These are phyloP conservation scores for Polyporus tsugae DNA, from an alignment of 1,284 basidiomycete genomes.

Conservation along the genomic window DNA sequence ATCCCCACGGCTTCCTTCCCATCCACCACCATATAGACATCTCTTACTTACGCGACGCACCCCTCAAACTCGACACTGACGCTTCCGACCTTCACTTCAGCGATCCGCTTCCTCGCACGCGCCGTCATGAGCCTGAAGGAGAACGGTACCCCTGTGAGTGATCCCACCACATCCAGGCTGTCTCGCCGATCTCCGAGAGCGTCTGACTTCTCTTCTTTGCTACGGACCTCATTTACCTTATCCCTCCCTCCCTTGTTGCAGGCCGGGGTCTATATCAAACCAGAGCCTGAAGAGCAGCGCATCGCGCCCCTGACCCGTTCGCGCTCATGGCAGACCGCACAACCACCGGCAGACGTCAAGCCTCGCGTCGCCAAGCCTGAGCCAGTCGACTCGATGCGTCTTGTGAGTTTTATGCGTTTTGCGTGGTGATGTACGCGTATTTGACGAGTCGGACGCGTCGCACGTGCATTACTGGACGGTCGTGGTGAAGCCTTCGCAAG, in stretches of 20 bases:
- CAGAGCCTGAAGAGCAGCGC: slow-evolving; percentile 49
- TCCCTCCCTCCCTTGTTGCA: slow-evolving; percentile 17
- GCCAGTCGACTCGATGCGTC: slow-evolving; percentile 39
- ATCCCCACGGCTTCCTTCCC: slow-evolving; percentile 4
- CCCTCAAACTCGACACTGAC: slow-evolving; percentile 1
- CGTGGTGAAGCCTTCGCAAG: slow-evolving; percentile 16
- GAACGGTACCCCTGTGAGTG: slow-evolving; percentile 32
- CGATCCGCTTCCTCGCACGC: slow-evolving; percentile 11
- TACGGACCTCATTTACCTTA: slow-evolving; percentile 21
- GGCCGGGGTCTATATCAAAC: slow-evolving; percentile 45
- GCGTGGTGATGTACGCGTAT: slow-evolving; percentile 14
- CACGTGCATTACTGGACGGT: not conserved
- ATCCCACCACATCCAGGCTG: not conserved
- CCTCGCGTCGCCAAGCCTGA: slow-evolving; percentile 42
- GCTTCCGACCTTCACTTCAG: slow-evolving; percentile 9
- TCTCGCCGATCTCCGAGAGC: slow-evolving; percentile 12
- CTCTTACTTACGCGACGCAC: slow-evolving; percentile 8
- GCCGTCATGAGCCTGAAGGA: slow-evolving; percentile 42
- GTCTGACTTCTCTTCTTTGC: slow-evolving; percentile 11
- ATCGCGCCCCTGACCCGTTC: slow-evolving; percentile 40
- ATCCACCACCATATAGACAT: not conserved
- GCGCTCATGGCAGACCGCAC: slow-evolving; percentile 29
- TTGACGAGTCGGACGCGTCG: slow-evolving; percentile 28
- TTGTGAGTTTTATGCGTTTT: slow-evolving; percentile 37
- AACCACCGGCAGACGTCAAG: slow-evolving; percentile 19